These are phyloP conservation scores for Sporothrix variecibatus DNA, from an alignment of 2,329 filamentous ascomycete genomes.

Conservation along the genomic window DNA sequence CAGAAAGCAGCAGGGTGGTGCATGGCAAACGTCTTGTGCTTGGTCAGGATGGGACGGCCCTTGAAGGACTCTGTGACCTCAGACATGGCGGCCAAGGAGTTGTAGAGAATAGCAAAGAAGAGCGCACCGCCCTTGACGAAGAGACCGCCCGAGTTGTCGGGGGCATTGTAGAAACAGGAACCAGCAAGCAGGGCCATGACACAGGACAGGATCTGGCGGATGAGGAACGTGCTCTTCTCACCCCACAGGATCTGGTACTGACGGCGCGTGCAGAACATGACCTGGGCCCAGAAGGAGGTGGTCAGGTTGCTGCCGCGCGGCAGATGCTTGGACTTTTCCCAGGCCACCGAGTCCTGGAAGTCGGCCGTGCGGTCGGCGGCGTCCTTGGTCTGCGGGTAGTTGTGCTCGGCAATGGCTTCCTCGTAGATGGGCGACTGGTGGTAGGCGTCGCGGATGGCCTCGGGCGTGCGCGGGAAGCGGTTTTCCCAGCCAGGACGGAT, in stretches of 20 bases:
- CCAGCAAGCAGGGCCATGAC: constrained; percentile 73
- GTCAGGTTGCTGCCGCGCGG: constrained; percentile 50
- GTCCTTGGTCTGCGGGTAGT: constrained; percentile 54
- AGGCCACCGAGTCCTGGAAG: constrained; percentile 62
- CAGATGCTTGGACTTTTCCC: constrained; percentile 44
- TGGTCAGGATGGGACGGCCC: constrained; percentile 73
- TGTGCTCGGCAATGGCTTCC: constrained; percentile 57
- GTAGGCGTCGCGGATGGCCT: constrained; percentile 66
- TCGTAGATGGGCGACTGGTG: constrained; percentile 57
- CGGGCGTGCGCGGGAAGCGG: constrained; percentile 62
- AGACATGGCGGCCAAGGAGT: constrained; percentile 82
- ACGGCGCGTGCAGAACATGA: constrained; percentile 66
- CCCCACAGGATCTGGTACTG: constrained; percentile 80
- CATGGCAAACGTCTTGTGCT: constrained; percentile 81
- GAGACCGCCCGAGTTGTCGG: constrained; percentile 60
- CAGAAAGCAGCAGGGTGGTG: constrained; percentile 79
- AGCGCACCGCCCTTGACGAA: constrained; percentile 55
- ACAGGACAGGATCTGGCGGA: constrained; percentile 77
- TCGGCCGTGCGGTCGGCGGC: constrained; percentile 52
- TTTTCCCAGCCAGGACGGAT: constrained; percentile 67
- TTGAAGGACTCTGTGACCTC: constrained; percentile 72
- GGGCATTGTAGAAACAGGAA: constrained; percentile 75
- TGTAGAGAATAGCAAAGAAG: constrained; percentile 79
- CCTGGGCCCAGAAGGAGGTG: constrained; percentile 67
- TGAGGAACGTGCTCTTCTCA: constrained; percentile 72